Conservation (phyloP, 371 early-diverging fungal species). For the Choanephora cucurbitarum region DNA sequence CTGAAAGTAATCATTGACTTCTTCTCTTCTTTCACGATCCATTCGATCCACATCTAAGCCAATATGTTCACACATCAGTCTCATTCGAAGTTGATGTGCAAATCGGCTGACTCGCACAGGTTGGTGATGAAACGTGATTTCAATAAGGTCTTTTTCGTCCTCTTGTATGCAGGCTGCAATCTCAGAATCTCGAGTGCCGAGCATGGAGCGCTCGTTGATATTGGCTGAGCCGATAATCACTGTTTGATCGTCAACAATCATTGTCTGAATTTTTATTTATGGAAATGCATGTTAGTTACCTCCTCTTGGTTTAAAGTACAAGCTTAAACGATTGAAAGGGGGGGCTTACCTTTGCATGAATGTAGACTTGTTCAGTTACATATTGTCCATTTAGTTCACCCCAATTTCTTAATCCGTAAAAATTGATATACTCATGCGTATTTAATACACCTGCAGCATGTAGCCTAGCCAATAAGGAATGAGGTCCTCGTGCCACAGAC, state of each 20-base stretch:
- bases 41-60: slow-evolving; percentile 57
- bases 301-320: no score
- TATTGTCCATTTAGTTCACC: slow-evolving; percentile 40
- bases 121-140: slow-evolving; percentile 61
- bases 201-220: slow-evolving; percentile 81
- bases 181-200: slow-evolving; percentile 88
- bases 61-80: slow-evolving; percentile 79
- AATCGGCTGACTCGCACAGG: slow-evolving; percentile 64
- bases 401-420: slow-evolving; percentile 69
- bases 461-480: slow-evolving; percentile 64
- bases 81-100: slow-evolving; percentile 69
- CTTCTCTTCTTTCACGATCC: slow-evolving; percentile 12
- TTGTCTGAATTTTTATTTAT: no score
- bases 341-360: slow-evolving; percentile 84
- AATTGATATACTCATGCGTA: slow-evolving; percentile 63
- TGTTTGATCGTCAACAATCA: slow-evolving; percentile 84
- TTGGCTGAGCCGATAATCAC: slow-evolving; percentile 89
- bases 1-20: slow-evolving; percentile 5
- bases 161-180: slow-evolving; percentile 72
- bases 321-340: no score
- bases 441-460: slow-evolving; percentile 58
- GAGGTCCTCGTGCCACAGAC: slow-evolving; percentile 72
- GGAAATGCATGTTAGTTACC: no score
- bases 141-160: slow-evolving; percentile 59
- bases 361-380: slow-evolving; percentile 85